phyloP scores from a whole-genome alignment of 179 eudicot genomes.

The Beta corolliflora region DNA sequence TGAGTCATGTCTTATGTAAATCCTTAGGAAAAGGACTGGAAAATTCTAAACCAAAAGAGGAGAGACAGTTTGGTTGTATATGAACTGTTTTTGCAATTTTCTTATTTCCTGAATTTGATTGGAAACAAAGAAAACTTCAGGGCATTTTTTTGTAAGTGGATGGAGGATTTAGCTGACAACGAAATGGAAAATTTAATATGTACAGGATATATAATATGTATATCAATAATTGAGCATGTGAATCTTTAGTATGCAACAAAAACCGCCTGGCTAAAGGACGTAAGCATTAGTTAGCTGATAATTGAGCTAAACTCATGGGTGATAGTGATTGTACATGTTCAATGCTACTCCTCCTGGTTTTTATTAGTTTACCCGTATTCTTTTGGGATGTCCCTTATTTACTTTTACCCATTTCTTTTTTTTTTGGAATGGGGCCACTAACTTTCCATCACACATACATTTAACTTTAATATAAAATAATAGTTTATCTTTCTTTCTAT shows the following conservation, averaged over 20 bases:
- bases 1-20: not conserved
- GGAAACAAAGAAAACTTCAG: not conserved
- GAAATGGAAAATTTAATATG: not conserved
- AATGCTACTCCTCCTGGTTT: too few relatives aligned
- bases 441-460: too few relatives aligned
- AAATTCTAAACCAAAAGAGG: not conserved
- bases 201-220: not conserved
- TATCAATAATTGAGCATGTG: not conserved
- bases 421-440: too few relatives aligned
- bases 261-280: not conserved
- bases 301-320: not conserved
- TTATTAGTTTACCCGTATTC: too few relatives aligned
- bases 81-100: not conserved
- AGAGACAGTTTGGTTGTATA: conserved; percentile 7
- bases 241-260: not conserved
- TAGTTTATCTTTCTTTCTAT: too few relatives aligned
- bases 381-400: too few relatives aligned
- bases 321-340: not conserved
- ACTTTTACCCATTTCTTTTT: too few relatives aligned
- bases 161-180: not conserved
- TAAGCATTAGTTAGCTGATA: conserved; percentile 1
- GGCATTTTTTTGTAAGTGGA: not conserved
- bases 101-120: not conserved
- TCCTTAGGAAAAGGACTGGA: conserved; percentile 1
- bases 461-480: too few relatives aligned